Evolutionary conservation across 495 filamentous ascomycete genomes (phyloP).

Genomic region (Baudoinia panamericana): DNA sequence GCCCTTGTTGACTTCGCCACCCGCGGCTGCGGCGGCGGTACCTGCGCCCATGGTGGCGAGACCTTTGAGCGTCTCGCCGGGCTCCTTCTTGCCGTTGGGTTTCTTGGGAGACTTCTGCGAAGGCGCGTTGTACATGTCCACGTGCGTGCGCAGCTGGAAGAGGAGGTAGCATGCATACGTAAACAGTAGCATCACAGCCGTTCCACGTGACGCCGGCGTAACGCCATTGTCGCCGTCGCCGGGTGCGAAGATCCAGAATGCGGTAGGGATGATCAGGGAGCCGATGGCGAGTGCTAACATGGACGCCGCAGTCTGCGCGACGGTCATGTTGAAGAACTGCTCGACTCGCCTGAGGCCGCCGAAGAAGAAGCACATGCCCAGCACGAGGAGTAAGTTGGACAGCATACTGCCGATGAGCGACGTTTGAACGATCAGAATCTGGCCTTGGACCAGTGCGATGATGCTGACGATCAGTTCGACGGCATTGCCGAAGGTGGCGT

Average conservation of each 20-base stretch:
- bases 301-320: conserved; percentile 83
- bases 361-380: conserved; percentile 90
- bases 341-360: conserved; percentile 63
- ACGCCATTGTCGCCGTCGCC: conserved; percentile 5
- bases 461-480: conserved; percentile 87
- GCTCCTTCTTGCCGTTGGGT: conserved; percentile 35
- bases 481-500: conserved; percentile 83
- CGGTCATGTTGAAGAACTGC: conserved; percentile 83
- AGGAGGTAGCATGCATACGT: conserved; percentile 23
- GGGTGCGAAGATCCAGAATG: conserved; percentile 43
- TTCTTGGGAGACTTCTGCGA: conserved; percentile 51
- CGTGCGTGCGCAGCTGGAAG: conserved; percentile 37
- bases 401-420: conserved; percentile 84
- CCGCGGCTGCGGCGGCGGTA: conserved; percentile 30
- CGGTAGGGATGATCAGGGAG: conserved; percentile 77
- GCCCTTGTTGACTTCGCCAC: conserved; percentile 33
- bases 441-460: conserved; percentile 48
- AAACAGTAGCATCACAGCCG: conserved; percentile 23
- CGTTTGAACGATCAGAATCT: conserved; percentile 83
- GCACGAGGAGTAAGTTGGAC: conserved; percentile 79
- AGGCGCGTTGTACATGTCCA: conserved; percentile 56
- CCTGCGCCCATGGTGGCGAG: conserved; percentile 49
- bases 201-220: conserved; percentile 21
- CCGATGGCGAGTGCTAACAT: conserved; percentile 67
- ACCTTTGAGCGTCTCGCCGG: conserved; percentile 46